Evolutionary conservation across 73 alveolate genomes (phyloP).

Genomic region (Tetrahymena malaccensis): DNA sequence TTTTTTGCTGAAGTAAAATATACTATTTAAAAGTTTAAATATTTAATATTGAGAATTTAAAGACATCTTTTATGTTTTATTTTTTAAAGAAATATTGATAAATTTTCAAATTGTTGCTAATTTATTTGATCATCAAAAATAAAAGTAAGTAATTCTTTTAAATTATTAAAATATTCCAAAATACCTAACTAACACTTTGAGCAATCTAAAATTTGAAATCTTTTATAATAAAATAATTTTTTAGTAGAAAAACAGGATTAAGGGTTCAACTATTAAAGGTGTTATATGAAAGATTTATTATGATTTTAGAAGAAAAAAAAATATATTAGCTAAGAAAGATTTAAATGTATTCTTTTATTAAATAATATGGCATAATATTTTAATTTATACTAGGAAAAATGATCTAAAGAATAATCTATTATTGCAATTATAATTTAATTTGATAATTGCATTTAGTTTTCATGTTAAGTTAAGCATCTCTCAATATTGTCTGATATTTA

Average conservation of each 20-base stretch:
- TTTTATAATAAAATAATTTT: no score
- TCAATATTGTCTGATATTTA: not conserved
- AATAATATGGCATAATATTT: not conserved
- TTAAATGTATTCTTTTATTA: not conserved
- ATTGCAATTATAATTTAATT: not conserved
- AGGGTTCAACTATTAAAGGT: no score
- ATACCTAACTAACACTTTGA: not conserved
- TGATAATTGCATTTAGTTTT: not conserved
- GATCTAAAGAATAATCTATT: not conserved
- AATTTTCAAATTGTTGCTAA: no score
- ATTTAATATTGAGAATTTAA: no score
- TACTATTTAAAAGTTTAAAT: no score
- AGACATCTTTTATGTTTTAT: no score
- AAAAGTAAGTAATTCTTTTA: no score
- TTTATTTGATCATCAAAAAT: no score
- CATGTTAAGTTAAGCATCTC: not conserved
- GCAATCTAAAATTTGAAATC: not conserved
- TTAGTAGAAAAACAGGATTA: not conserved
- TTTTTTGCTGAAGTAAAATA: no score
- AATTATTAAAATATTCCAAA: no score
- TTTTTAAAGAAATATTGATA: no score
- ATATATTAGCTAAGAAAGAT: not conserved
- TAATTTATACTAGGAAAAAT: not conserved
- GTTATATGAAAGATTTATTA: no score
- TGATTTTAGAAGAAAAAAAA: not conserved